These are phyloP conservation scores for Solanum chmielewskii DNA, from an alignment of 257 asterid genomes.

Conservation along the genomic window DNA sequence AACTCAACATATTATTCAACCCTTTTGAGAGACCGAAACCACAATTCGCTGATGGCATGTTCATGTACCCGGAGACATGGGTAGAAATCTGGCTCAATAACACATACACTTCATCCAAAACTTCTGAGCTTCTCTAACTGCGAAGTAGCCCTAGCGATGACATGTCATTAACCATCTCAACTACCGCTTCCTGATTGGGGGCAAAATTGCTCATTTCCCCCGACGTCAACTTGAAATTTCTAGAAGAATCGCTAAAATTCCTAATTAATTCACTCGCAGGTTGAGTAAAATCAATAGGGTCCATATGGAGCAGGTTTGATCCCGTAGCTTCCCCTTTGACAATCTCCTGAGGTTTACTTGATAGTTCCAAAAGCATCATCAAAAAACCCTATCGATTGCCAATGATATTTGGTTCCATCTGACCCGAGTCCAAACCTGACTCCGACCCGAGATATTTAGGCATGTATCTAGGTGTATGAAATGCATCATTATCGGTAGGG, in stretches of 20 bases:
- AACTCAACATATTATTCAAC: too few relatives aligned
- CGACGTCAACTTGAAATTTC: conserved; percentile 41
- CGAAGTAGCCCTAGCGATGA: too few relatives aligned
- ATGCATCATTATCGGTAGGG: background rate
- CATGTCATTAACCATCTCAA: too few relatives aligned
- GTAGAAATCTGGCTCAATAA: background rate
- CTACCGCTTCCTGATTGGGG: background rate
- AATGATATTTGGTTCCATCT: background rate
- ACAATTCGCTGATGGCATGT: too few relatives aligned
- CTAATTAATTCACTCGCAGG: background rate
- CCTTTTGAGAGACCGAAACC: too few relatives aligned
- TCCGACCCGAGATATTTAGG: too few relatives aligned
- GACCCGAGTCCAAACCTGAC: background rate
- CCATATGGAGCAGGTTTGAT: too few relatives aligned
- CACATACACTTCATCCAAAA: too few relatives aligned
- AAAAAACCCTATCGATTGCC: background rate
- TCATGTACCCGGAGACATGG: conserved; percentile 4
- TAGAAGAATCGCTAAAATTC: background rate
- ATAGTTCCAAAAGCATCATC: background rate
- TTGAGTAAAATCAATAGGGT: background rate
- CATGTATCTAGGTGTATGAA: background rate
- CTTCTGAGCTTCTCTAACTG: too few relatives aligned
- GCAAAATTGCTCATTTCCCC: conserved; percentile 6
- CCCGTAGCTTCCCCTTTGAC: too few relatives aligned
- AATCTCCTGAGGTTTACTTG: too few relatives aligned